Evolutionary conservation across 1,284 basidiomycete genomes (phyloP).

Genomic region (Ustilago crameri): DNA sequence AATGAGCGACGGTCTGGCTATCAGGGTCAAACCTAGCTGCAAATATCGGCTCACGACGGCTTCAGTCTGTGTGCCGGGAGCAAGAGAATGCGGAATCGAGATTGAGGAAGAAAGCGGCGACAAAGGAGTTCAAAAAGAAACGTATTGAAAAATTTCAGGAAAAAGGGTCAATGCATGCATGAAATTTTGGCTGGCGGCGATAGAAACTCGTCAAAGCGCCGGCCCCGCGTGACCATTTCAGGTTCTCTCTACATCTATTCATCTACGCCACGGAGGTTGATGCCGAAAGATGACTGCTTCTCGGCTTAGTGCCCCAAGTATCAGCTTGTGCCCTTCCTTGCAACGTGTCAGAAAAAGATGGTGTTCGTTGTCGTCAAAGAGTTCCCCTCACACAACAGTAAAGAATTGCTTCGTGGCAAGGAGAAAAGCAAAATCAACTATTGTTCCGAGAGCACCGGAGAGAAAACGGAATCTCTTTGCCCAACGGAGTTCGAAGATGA

Average conservation of each 20-base stretch:
- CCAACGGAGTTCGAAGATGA: constrained; percentile 15
- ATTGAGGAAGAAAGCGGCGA: too few species aligned
- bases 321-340: too few species aligned
- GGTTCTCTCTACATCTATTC: too few species aligned
- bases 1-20: neutral
- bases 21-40: neutral
- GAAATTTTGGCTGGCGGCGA: neutral
- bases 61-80: too few species aligned
- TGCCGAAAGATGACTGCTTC: too few species aligned
- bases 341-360: too few species aligned
- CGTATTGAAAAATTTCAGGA: neutral
- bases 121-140: constrained; percentile 2
- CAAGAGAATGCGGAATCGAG: too few species aligned
- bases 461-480: constrained; percentile 10
- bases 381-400: too few species aligned
- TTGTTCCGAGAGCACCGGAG: constrained; percentile 2
- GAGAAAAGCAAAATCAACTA: too few species aligned
- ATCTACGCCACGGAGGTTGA: too few species aligned
- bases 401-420: neutral
- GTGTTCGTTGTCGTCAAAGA: too few species aligned
- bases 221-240: constrained; percentile 21
- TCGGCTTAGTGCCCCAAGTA: too few species aligned
- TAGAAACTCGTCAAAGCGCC: neutral
- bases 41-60: neutral
- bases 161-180: constrained; percentile 14